A percentile compares a stretch with the other conserved stretches of the same genome.
Evolutionary conservation across 2,329 filamentous ascomycete species (phyloP).

Genomic region (Pseudogymnoascus sp.): DNA sequence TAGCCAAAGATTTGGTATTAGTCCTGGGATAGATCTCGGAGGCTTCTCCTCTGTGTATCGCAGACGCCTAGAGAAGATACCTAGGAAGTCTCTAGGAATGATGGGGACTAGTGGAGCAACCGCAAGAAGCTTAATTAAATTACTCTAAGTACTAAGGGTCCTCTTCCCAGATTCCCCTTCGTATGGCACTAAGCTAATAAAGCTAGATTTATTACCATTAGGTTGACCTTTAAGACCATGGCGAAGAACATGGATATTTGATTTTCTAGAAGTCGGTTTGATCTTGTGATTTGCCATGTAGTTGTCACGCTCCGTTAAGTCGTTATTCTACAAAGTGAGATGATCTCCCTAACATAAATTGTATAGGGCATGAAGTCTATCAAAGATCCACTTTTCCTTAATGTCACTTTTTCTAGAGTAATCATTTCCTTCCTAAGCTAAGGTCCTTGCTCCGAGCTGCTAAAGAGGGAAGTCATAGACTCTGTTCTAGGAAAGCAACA

Average conservation of each 20-base stretch:
- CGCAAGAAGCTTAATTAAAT: neutral
- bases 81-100: slow-evolving; percentile 14
- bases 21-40: slow-evolving; percentile 11
- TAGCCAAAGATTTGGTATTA: slow-evolving; percentile 14
- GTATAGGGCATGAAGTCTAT: slow-evolving; percentile 14
- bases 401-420: slow-evolving; percentile 17
- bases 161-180: neutral
- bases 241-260: slow-evolving; percentile 9
- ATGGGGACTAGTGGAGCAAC: slow-evolving; percentile 9
- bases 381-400: slow-evolving; percentile 13
- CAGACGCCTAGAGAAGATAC: slow-evolving; percentile 12
- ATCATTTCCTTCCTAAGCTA: slow-evolving; percentile 12
- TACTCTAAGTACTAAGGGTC: neutral
- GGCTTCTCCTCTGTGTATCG: slow-evolving; percentile 13
- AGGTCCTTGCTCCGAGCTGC: slow-evolving; percentile 11
- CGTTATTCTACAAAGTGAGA: slow-evolving; percentile 11
- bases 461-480: slow-evolving; percentile 12
- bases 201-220: slow-evolving; percentile 9
- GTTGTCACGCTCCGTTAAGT: neutral
- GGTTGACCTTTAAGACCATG: slow-evolving; percentile 10
- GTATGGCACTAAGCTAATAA: slow-evolving; percentile 3
- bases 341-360: slow-evolving; percentile 11
- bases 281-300: slow-evolving; percentile 4
- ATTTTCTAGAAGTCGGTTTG: slow-evolving; percentile 10
- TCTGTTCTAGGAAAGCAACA: slow-evolving; percentile 11